phyloP scores from a whole-genome alignment of 768 basidiomycete species.

The Scleroderma citrinum region DNA sequence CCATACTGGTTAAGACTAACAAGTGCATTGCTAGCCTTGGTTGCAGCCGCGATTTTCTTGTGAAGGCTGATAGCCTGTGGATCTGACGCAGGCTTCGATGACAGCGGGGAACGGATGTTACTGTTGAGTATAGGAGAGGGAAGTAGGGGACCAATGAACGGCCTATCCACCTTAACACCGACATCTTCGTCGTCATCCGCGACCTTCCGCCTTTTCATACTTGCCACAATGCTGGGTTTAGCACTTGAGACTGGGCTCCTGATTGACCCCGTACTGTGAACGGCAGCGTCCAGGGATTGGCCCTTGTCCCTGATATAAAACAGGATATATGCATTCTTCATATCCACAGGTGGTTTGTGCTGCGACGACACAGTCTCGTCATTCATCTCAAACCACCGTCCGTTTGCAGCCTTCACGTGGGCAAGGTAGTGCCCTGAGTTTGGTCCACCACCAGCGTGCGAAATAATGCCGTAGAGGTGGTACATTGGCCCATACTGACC shows the following conservation, averaged over 20 bases:
- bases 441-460: conserved; percentile 87
- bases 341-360: conserved; percentile 42
- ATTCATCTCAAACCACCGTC: conserved; percentile 90
- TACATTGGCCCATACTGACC: conserved; percentile 73
- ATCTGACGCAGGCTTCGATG: conserved; percentile 24
- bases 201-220: conserved; percentile 44
- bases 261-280: not conserved
- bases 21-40: conserved; percentile 30
- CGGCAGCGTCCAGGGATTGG: conserved; percentile 53
- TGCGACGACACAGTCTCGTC: conserved; percentile 65
- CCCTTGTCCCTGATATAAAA: conserved; percentile 86
- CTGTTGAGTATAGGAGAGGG: conserved; percentile 39
- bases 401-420: conserved; percentile 63
- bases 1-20: conserved; percentile 35
- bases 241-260: conserved; percentile 10
- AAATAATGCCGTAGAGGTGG: conserved; percentile 86
- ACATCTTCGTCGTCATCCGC: conserved; percentile 41
- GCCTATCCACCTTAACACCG: conserved; percentile 41
- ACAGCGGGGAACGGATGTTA: conserved; percentile 12
- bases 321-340: conserved; percentile 86
- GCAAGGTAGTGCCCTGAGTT: conserved; percentile 96
- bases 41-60: conserved; percentile 45
- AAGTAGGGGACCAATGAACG: conserved; percentile 63
- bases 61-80: conserved; percentile 50
- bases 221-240: conserved; percentile 39